Evolutionary conservation across 176 grass and related monocot genomes (phyloP), one percentile per base, ranked within the genome.

Genomic region (Leersia perrieri): DNA sequence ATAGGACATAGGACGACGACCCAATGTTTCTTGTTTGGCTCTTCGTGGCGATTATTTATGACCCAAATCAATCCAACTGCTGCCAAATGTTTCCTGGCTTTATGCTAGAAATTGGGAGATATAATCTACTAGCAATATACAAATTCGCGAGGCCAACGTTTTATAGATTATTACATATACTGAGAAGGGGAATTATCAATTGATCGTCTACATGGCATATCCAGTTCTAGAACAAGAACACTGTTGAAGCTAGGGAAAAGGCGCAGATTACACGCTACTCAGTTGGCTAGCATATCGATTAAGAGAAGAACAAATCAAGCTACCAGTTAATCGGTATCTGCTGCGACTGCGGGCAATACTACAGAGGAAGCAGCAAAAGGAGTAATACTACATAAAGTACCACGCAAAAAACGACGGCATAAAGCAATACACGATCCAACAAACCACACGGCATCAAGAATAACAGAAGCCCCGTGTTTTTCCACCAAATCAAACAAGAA

Each of bases 401-500:
- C 66, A 63, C 49, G 55, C 34, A 34, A 66, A 81, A 36, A n/a
- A 44, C 61, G 62, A 26, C 12, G 36, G 71, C 31, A 60, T 31
- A 68, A 51, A 70, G 7, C 51, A 44, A 80, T 66, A 75, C 58
- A 80, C 66, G 47, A 62, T 61, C 27, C 69, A 64, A 33, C 20
- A 69, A 69, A 82, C 63, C 31, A 14, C 64, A 36, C 70, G 53
- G 25, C 53, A 58, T 70, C 66, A 86, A 76, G 29, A 80, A 29
- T 63, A 66, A 11, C 20, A 51, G 12, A 92, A 49, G 33, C n/a
- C 25, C 12, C 31, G 0, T 60, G 23, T 60, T 51, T 28, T 61
- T 32, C 2, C 57, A 18, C 45, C 76, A 51, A 39, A 30, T 74
- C 57, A 68, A 87, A 58, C 32, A 79, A 63, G 40, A 70, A 51